Base-by-base conservation (phyloP, 345 rosid genomes). In the Populus simonii region DNA sequence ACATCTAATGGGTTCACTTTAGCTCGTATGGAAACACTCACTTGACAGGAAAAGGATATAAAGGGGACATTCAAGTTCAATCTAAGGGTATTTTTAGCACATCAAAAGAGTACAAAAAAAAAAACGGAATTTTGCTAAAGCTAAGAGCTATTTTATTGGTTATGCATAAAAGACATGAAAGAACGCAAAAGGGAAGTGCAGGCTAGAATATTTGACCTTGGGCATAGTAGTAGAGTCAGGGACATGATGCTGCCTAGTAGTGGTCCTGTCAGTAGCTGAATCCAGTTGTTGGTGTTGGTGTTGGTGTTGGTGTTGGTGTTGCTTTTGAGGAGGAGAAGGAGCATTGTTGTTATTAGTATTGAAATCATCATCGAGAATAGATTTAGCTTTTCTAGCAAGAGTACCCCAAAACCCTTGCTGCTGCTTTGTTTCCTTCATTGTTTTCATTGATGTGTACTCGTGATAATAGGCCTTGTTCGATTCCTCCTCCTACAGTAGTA, bases 381-480 rank as follows among this genome's bases (percentile, higher is more conserved):
- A 80, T 80, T 83, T 77, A 71, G 81, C 81, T 76, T 85, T 74
- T 59, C 77, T 72, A 51, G 78, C 76, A 79, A 79, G 49, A 59
- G 75, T n/a, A 78, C 82, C 80, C 76, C 80, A 68, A 68, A 75
- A 78, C 47, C 78, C 75, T 77, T 85, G 88, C 29, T 57, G 63
- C 6, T 57, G 63, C 75, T 92, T 92, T 22, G 89, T 81, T 80
- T 90, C 93, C 45, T 85, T 85, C 45, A 87, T 66, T 66, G 70
- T 61, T 10, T 68, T 76, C 77, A 71, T 78, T 2, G 95, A 87
- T 6, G 86, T 81, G 78, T 89, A 89, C 69, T 85, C 86, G 70
- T 84, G 70, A 38, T 38, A n/a, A n/a, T 9, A 33, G 81, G 72
- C 74, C 76, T 74, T 71, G 80, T 70, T 68, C 63, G 63, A n/a